These are phyloP conservation scores for Borovskyia barvae DNA, from an alignment of 208 protist genomes.

Conservation along the genomic window DNA sequence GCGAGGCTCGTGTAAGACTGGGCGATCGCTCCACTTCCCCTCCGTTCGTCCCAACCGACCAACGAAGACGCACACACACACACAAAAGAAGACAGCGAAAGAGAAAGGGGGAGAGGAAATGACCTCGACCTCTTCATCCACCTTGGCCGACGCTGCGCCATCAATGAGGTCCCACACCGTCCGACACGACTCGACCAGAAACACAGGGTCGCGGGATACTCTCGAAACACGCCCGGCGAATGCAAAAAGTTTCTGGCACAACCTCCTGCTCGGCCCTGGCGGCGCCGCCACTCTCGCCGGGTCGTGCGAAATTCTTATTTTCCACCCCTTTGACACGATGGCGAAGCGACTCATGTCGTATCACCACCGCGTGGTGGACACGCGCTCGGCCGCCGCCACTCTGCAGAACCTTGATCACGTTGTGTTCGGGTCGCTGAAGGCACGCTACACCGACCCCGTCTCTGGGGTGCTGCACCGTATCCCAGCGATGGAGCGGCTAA, in stretches of 20 bases:
- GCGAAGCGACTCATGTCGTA: constrained; percentile 85
- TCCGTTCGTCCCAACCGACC: too few species aligned
- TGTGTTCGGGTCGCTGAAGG: constrained; percentile 39
- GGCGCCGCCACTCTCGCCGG: constrained; percentile 68
- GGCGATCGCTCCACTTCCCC: too few species aligned
- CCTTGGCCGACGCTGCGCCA: too few species aligned
- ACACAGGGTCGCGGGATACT: neutral
- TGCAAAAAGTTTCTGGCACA: constrained; percentile 27
- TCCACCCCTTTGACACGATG: constrained; percentile 87
- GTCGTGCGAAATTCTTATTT: constrained; percentile 71
- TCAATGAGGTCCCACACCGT: too few species aligned
- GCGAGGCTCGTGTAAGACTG: too few species aligned
- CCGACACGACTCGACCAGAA: too few species aligned
- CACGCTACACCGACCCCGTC: constrained; percentile 14
- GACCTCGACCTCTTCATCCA: too few species aligned
- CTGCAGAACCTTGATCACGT: constrained; percentile 38
- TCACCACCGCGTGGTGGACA: constrained; percentile 46
- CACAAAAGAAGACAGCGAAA: too few species aligned
- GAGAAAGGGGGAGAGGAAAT: too few species aligned
- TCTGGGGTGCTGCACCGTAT: constrained; percentile 14
- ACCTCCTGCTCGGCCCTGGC: constrained; percentile 41
- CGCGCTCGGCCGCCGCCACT: constrained; percentile 21
- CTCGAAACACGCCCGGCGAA: constrained; percentile 8
- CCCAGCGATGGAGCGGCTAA: constrained; percentile 34
- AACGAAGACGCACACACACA: too few species aligned